Base-by-base conservation (phyloP, 768 basidiomycete genomes). In the Suillus ampliporus region DNA sequence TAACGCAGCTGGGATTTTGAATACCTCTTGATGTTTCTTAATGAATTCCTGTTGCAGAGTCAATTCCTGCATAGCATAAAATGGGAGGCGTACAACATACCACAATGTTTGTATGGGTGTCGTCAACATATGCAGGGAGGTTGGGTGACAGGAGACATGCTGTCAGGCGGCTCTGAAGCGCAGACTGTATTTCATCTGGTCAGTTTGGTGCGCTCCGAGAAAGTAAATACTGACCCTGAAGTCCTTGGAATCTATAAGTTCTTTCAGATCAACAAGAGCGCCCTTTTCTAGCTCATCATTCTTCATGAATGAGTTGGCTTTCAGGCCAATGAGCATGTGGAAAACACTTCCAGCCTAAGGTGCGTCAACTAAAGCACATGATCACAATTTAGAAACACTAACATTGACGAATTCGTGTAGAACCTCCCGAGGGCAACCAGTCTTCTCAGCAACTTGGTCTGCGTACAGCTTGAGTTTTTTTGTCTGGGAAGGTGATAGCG, bases 121-220 rank as follows among this genome's bases (percentile, higher is more conserved):
- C 61, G 0, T 13, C n/a, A 10, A 60, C 59, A 21, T 60, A 60
- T 2, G 31, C 19, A 11, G 59, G 53, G 23, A 60, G 31, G 44
- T 51, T 60, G 13, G 59, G 59, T 15, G 59, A 60, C 6, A 60
- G 15, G 31, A 60, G 31, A 60, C 59, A 60, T 0, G 37, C 59
- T 0, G 48, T 60, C 11, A 60, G n/a, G 15, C 48, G 19, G 13
- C 48, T 40, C 44, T 51, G 47, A 34, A 60, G 47, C 1, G 28
- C 38, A 13, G 48, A 26, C 59, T 60, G 19, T 6, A 46, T 58
- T 46, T 23, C 5, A 46, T 23, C 46, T 46, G 0, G 46, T 46
- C 46, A 46, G 44, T 10, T 21, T 46, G 44, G 21, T 46, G 44
- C 5, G 5, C 44, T 46, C 44, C 17, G 11, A 46, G 44, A 46